Base-by-base conservation (phyloP, 2,329 filamentous ascomycete genomes). In the Paraphaeosphaeria minitans region DNA sequence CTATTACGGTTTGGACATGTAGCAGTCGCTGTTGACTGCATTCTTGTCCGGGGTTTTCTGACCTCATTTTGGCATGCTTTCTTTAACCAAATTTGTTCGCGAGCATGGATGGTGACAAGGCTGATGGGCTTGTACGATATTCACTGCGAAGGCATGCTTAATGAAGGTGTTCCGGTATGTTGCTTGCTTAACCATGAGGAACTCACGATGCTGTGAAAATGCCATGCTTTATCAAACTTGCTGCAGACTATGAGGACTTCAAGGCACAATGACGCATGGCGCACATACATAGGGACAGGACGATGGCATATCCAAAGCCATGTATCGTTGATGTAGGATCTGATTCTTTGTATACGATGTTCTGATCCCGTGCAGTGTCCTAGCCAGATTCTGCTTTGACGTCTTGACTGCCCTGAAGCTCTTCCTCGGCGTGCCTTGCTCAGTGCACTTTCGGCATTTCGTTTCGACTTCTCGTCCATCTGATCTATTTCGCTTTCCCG, bases 111-210 rank as follows among this genome's bases (percentile, higher is more conserved):
- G 59, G 57, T 53, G 55, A 58, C 52, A 57, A 59, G 53, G 50
- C 58, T 59, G 53, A 52, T 58, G 63, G 60, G 54, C 55, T 63
- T 67, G 66, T 71, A 68, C 47, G 60, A 60, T 68, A 70, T 57
- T 61, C 46, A 53, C 57, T 60, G 47, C 46, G 57, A 57, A 43
- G 47, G 33, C 55, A 64, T 61, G 24, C 58, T 66, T 62, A 65
- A 63, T 63, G 56, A 24, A 58, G 55, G 54, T 53, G 48, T 55
- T 59, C 60, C 54, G 46, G 57, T 65, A 63, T 57, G 51, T 33
- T 27, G 37, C 49, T n/a, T 19, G 57, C 31, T 58, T 21, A 39
- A 58, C 33, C 13, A 1, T 9, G 12, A 39, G 19, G 16, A 8
- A 29, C 33, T 12, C 5, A 21, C 35, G 27, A 43, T 35, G 43